Conservation (phyloP, 208 protist genomes). For the Angomonas deanei region DNA sequence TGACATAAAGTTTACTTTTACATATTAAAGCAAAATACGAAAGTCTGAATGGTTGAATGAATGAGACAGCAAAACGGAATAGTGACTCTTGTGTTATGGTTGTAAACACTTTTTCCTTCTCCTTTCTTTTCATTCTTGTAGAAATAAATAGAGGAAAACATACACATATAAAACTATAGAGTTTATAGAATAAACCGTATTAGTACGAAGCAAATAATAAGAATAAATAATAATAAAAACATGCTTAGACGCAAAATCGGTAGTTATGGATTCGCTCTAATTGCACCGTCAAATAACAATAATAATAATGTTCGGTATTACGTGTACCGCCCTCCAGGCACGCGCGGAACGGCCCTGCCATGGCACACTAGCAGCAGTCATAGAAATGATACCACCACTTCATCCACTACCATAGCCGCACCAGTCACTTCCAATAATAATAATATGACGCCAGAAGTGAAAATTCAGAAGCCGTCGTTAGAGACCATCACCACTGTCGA, state of each 20-base stretch:
- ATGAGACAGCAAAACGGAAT: too few species aligned
- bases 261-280: not conserved
- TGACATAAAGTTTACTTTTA: constrained; percentile 15
- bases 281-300: not conserved
- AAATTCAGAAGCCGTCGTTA: not conserved
- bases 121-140: not conserved
- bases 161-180: constrained; percentile 3
- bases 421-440: too few species aligned
- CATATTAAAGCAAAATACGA: not conserved
- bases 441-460: too few species aligned
- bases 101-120: too few species aligned
- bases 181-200: not conserved
- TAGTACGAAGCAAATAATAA: not conserved
- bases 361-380: constrained; percentile 29
- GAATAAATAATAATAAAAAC: not conserved
- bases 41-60: too few species aligned
- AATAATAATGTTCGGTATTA: constrained; percentile 8
- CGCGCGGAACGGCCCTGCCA: constrained; percentile 33
- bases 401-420: too few species aligned
- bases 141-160: constrained; percentile 2
- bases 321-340: constrained; percentile 58
- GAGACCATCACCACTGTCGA: not conserved
- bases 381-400: not conserved
- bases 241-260: constrained; percentile 1
- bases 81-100: too few species aligned